A percentile compares a stretch with the other conserved stretches of the same genome.
Conservation (phyloP, 2,329 filamentous ascomycete genomes). For the Cladosporium cucumerinum region DNA sequence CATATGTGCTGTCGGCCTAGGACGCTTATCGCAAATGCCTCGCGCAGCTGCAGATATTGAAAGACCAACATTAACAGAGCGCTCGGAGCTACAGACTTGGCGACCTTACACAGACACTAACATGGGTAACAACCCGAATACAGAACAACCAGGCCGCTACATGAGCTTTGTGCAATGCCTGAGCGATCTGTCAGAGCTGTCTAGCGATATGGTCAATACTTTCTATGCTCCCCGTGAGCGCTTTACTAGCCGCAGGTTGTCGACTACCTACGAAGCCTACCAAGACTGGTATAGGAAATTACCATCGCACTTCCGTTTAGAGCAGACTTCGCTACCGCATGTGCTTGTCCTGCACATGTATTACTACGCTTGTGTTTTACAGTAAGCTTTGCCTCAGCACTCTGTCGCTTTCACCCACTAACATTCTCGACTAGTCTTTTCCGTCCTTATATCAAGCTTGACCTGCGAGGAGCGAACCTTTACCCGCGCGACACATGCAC, state of each 20-base stretch:
- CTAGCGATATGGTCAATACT: conserved; percentile 67
- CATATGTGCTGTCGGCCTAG: conserved; percentile 46
- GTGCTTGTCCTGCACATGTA: conserved; percentile 60
- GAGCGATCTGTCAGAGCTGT: conserved; percentile 68
- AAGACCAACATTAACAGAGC: conserved; percentile 38
- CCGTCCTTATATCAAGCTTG: conserved; percentile 66
- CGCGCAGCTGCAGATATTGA: conserved; percentile 48
- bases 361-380: conserved; percentile 40
- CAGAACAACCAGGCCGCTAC: conserved; percentile 62
- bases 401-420: not conserved
- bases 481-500: conserved; percentile 64
- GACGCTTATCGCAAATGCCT: conserved; percentile 48
- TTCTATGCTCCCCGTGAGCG: conserved; percentile 68
- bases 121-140: conserved; percentile 53
- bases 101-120: conserved; percentile 36
- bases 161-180: conserved; percentile 50
- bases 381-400: conserved; percentile 53
- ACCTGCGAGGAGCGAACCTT: conserved; percentile 55
- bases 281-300: conserved; percentile 68
- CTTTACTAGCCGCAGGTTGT: conserved; percentile 61
- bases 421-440: conserved; percentile 66
- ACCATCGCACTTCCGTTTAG: conserved; percentile 61
- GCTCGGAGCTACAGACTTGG: conserved; percentile 36
- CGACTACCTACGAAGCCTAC: conserved; percentile 65
- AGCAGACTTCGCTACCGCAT: conserved; percentile 68